A percentile compares a stretch with the other conserved stretches of the same genome.
Evolutionary conservation across 805 yeast genomes (phyloP).

Genomic region (Schizosaccharomyces lindneri): DNA sequence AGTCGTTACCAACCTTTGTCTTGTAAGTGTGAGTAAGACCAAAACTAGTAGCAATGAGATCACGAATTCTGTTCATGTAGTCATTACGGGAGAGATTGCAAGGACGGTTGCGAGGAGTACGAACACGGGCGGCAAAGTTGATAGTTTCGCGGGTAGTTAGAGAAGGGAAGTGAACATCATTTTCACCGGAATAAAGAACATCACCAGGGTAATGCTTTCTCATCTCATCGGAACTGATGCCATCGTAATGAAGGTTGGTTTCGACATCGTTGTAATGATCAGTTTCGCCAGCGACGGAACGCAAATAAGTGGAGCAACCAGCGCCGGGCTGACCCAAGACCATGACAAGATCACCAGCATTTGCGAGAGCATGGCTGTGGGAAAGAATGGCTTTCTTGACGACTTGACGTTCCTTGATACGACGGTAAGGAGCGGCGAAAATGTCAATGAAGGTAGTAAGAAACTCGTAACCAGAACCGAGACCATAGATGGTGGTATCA

Average conservation of each 20-base stretch:
- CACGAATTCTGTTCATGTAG: constrained; percentile 54
- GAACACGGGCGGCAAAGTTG: constrained; percentile 41
- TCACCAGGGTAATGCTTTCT: constrained; percentile 29
- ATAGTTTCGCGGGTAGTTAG: constrained; percentile 52
- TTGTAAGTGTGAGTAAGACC: constrained; percentile 19
- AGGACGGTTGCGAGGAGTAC: constrained; percentile 34
- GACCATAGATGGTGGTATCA: constrained; percentile 20
- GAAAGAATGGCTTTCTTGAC: background rate
- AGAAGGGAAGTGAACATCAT: constrained; percentile 55
- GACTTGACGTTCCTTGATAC: background rate
- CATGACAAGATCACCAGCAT: constrained; percentile 41
- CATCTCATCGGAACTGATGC: constrained; percentile 35
- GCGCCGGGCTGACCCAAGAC: constrained; percentile 66
- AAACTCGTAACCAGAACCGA: constrained; percentile 23
- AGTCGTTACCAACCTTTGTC: constrained; percentile 24
- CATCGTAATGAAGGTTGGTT: constrained; percentile 38
- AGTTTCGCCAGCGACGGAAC: constrained; percentile 51
- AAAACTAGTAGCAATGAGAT: constrained; percentile 29
- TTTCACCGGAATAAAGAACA: constrained; percentile 18
- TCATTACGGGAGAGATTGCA: constrained; percentile 23
- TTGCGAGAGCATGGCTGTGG: constrained; percentile 25
- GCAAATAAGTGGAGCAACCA: constrained; percentile 38
- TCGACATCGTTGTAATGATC: constrained; percentile 23
- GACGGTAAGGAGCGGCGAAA: constrained; percentile 11
- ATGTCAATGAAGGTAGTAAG: constrained; percentile 23